Base-by-base conservation (phyloP, 1,139 yeast species). In the Protomyces macrosporus region DNA sequence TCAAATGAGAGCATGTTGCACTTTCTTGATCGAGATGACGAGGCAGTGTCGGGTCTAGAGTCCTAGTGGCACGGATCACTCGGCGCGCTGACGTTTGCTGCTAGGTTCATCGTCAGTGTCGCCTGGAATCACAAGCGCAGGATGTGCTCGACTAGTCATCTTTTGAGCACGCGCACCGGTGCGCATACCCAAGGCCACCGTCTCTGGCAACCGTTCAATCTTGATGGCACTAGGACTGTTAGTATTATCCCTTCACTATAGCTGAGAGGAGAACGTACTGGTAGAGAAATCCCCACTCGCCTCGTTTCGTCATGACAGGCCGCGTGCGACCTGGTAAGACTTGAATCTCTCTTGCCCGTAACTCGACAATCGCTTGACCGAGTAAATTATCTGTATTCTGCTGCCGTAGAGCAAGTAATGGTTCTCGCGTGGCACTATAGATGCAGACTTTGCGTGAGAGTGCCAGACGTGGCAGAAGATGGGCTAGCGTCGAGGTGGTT, bases 311-410 rank as follows among this genome's bases (percentile, higher is more conserved):
- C 99, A 93, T 95, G 66, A 86, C 75, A 0, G 99, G 99, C 74
- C 95, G 98, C 73, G 93, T 79, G 73, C 96, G 84, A 6, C 98
- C 98, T 10, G 96, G 90, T 36, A 93, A 83, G 3, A 97, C 90
- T 75, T 93, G 99, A 73, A 87, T 90, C 59, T 86, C 87, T 68
- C 97, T 83, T 6, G 88, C 95, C 66, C 90, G 80, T 0, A 96
- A 83, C 73, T 91, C 97, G 67, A 83, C 79, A 36, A 95, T 84
- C 2, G 90, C 83, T 4, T 97, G 96, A 0, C 95, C 95, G 70
- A 93, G 78, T 9, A 89, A 82, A 61, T 91, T 79, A 68, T 83
- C 79, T 69, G 90, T 95, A 53, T 78, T 77, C 63, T 48, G 54
- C 67, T 83, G 80, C 59, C 90, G 78, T 12, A 78, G 42, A 64